phyloP scores from a whole-genome alignment of 192 early-diverging fungal genomes.

The Rhizophagus prolifer region DNA sequence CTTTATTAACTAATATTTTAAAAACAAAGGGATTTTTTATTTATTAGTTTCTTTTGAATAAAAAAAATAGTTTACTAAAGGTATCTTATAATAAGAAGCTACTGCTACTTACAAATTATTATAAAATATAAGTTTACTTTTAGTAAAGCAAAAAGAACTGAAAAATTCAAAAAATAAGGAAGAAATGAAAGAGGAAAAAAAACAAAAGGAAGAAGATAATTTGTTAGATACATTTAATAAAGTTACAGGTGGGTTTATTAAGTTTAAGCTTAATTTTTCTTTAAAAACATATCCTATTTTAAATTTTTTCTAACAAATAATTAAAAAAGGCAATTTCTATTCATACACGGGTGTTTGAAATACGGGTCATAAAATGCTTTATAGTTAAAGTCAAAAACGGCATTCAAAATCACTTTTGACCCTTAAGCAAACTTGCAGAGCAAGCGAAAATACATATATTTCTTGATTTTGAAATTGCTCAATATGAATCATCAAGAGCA shows the following conservation, averaged over 20 bases:
- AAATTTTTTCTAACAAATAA: background rate
- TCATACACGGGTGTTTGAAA: too few relatives aligned
- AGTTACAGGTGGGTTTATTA: slow-evolving; percentile 14
- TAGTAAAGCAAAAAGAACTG: background rate
- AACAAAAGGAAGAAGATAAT: too few relatives aligned
- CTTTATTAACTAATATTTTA: background rate
- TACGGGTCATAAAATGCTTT: too few relatives aligned
- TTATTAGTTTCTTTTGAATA: background rate
- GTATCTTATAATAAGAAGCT: slow-evolving; percentile 1
- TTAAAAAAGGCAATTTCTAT: too few relatives aligned
- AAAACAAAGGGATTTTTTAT: background rate
- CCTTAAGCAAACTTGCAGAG: too few relatives aligned
- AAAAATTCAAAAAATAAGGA: too few relatives aligned
- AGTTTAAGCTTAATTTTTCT: background rate
- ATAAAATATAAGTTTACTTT: slow-evolving; percentile 19
- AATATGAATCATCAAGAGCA: too few relatives aligned
- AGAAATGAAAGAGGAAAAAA: too few relatives aligned
- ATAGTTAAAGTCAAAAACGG: too few relatives aligned
- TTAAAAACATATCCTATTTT: background rate
- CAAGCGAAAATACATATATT: too few relatives aligned
- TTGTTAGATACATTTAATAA: background rate
- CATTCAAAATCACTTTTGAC: too few relatives aligned
- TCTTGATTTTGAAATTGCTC: too few relatives aligned
- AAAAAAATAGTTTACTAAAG: slow-evolving; percentile 9
- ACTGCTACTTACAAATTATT: slow-evolving; percentile 8